Conservation (phyloP, 1,139 yeast species). For the Taiozyma sp. region DNA sequence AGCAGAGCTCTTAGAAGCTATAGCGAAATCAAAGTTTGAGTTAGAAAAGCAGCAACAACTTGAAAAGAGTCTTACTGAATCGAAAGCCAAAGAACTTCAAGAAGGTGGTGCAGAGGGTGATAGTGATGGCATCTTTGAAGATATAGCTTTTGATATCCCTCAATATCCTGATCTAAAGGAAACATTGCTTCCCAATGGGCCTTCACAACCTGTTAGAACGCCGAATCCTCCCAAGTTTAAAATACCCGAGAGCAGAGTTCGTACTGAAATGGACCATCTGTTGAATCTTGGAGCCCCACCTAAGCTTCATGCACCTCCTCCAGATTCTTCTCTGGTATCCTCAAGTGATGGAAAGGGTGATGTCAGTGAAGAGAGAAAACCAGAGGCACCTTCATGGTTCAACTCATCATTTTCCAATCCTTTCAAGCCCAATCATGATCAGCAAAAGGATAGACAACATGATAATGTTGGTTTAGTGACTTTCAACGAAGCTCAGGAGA, state of each 20-base stretch:
- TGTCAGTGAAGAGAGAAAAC: not conserved
- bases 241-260: not conserved
- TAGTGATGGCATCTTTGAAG: conserved; percentile 11
- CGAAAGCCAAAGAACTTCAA: not conserved
- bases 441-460: conserved; percentile 1
- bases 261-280: conserved; percentile 17
- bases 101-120: conserved; percentile 1
- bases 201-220: not conserved
- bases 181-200: not conserved
- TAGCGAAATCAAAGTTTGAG: conserved; percentile 42
- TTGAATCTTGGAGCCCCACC: conserved; percentile 1
- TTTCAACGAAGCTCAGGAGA: conserved; percentile 19
- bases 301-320: not conserved
- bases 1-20: conserved; percentile 40
- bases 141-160: conserved; percentile 15
- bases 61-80: conserved; percentile 4
- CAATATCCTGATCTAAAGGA: not conserved
- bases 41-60: conserved; percentile 19
- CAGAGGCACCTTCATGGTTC: conserved; percentile 15
- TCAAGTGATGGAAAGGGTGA: not conserved
- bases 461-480: conserved; percentile 15
- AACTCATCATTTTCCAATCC: conserved; percentile 6
- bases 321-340: not conserved
- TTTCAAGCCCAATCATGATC: not conserved
- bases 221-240: not conserved